Percentiles rank a stretch among this genome's conserved stretches.
These are phyloP conservation scores for Aschersonia sp. DNA, from an alignment of 2,329 filamentous ascomycete genomes.

Conservation along the genomic window DNA sequence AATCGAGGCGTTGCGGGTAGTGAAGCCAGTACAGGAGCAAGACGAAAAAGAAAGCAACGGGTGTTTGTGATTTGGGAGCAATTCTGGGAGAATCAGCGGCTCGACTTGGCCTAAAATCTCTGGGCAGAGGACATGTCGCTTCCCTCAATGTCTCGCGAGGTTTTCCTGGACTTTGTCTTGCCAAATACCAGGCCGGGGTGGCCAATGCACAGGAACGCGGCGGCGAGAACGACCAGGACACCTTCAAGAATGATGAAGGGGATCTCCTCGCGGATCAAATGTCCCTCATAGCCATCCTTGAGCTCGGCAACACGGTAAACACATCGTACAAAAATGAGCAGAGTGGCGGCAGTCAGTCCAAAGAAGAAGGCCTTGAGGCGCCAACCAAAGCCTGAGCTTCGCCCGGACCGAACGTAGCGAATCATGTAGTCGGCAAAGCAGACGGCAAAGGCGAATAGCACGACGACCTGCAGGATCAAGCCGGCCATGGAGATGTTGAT, in stretches of 20 bases:
- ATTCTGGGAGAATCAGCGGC: no score
- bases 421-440: slow-evolving; percentile 34
- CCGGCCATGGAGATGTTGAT: slow-evolving; percentile 31
- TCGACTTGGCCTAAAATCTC: no score
- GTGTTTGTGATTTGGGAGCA: no score
- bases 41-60: no score
- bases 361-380: slow-evolving; percentile 29
- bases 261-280: slow-evolving; percentile 35
- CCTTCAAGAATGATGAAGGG: slow-evolving; percentile 41
- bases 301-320: slow-evolving; percentile 53
- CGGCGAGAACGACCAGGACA: slow-evolving; percentile 21
- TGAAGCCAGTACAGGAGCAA: no score
- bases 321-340: slow-evolving; percentile 47
- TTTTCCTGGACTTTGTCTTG: not conserved
- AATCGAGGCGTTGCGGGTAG: no score
- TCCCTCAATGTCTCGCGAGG: no score
- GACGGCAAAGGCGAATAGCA: slow-evolving; percentile 35
- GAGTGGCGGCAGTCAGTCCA: slow-evolving; percentile 23
- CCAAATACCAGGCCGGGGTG: slow-evolving; percentile 27
- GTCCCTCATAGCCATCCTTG: slow-evolving; percentile 43
- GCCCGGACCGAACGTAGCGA: slow-evolving; percentile 21
- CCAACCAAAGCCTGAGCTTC: slow-evolving; percentile 10
- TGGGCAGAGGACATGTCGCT: no score
- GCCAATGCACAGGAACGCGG: slow-evolving; percentile 20
- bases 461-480: slow-evolving; percentile 42